Evolutionary conservation across 345 rosid species (phyloP).

Genomic region (Iberis pinnata): DNA sequence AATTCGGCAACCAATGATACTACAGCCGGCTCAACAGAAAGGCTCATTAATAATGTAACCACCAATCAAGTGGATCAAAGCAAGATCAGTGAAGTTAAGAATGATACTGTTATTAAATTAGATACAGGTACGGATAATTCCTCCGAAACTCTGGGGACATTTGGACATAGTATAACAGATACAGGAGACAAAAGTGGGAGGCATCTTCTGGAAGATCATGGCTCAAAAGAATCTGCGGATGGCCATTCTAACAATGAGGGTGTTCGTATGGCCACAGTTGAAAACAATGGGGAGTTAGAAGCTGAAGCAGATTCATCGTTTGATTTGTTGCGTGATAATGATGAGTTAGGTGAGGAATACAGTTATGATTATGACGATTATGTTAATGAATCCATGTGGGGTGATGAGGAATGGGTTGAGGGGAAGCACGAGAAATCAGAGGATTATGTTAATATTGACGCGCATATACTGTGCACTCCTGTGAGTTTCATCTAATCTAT

Average conservation of each 20-base stretch:
- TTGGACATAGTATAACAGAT: conserved; percentile 33
- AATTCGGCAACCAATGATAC: conserved; percentile 19
- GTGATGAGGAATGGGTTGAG: conserved; percentile 95
- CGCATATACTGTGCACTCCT: conserved; percentile 91
- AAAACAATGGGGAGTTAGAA: conserved; percentile 72
- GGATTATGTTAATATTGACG: conserved; percentile 85
- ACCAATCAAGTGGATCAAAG: conserved; percentile 29
- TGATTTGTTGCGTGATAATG: conserved; percentile 80
- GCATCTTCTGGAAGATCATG: conserved; percentile 64
- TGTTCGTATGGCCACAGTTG: conserved; percentile 57
- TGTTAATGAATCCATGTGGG: conserved; percentile 86
- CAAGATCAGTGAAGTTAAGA: conserved; percentile 22
- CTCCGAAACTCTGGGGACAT: conserved; percentile 30
- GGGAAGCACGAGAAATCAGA: conserved; percentile 71
- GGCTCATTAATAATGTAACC: conserved; percentile 22
- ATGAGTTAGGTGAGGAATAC: conserved; percentile 88
- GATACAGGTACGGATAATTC: conserved; percentile 36
- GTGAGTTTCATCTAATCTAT: conserved; percentile 51
- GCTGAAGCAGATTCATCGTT: conserved; percentile 90
- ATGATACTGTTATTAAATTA: conserved; percentile 36
- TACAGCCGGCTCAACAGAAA: conserved; percentile 17
- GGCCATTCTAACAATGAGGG: conserved; percentile 40
- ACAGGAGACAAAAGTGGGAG: conserved; percentile 51
- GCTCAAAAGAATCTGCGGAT: conserved; percentile 42
- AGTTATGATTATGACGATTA: conserved; percentile 89